Evolutionary conservation across 2,329 filamentous ascomycete genomes (phyloP).

Genomic region (Lithohypha guttulata): DNA sequence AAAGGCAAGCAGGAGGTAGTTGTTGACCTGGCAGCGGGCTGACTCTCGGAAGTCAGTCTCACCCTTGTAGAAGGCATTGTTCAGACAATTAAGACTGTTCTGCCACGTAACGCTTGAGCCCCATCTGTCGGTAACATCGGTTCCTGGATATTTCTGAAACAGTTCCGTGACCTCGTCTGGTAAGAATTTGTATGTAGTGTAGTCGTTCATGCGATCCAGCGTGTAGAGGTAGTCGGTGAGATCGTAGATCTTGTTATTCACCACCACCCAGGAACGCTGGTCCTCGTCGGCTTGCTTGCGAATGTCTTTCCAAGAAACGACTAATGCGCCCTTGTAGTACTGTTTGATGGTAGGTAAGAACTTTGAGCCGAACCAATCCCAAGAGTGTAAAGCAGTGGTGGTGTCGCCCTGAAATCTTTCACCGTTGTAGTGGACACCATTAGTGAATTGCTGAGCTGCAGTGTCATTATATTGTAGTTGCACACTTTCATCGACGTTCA

Average conservation of each 20-base stretch:
- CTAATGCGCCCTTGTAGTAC: constrained; percentile 78
- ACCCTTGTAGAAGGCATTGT: constrained; percentile 74
- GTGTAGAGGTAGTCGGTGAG: constrained; percentile 87
- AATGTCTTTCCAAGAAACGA: constrained; percentile 54
- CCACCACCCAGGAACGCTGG: constrained; percentile 67
- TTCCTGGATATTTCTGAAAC: constrained; percentile 65
- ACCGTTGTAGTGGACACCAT: constrained; percentile 63
- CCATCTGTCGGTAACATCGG: constrained; percentile 61
- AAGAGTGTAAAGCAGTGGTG: constrained; percentile 47
- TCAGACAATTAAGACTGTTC: constrained; percentile 68
- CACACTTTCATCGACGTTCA: constrained; percentile 52
- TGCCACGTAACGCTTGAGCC: constrained; percentile 40
- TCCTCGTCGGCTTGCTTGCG: constrained; percentile 54
- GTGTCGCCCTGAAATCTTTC: constrained; percentile 43
- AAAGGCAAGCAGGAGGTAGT: constrained; percentile 79
- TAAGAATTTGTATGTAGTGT: constrained; percentile 57
- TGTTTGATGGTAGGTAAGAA: constrained; percentile 74
- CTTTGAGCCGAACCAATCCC: constrained; percentile 63
- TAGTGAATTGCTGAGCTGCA: constrained; percentile 42
- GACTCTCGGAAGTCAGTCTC: constrained; percentile 72
- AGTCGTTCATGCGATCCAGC: constrained; percentile 45
- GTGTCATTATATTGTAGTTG: constrained; percentile 49
- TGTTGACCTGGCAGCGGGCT: constrained; percentile 72
- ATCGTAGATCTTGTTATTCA: constrained; percentile 71
- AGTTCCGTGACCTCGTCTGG: constrained; percentile 55